phyloP scores from a whole-genome alignment of 352 stramenopile genomes.

The Pythium insidiosum region DNA sequence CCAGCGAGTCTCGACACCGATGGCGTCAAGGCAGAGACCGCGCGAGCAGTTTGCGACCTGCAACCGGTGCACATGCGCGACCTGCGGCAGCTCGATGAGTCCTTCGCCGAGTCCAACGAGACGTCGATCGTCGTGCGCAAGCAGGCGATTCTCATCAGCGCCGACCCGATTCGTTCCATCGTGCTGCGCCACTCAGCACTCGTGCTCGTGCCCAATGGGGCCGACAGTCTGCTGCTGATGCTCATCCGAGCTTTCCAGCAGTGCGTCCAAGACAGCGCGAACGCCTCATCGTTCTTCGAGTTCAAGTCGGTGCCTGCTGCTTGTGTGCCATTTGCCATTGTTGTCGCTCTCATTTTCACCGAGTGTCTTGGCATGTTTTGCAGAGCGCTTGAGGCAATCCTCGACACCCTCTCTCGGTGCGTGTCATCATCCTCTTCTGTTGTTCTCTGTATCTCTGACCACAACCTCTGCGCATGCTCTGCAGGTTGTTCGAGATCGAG shows the following conservation, averaged over 20 bases:
- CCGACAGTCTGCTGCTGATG: constrained; percentile 47
- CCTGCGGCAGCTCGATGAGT: constrained; percentile 65
- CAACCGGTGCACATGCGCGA: constrained; percentile 67
- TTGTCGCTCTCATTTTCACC: not conserved
- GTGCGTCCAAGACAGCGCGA: constrained; percentile 28
- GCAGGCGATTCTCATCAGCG: constrained; percentile 73
- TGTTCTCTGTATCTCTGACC: no score
- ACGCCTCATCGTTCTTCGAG: constrained; percentile 66
- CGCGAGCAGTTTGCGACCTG: constrained; percentile 1
- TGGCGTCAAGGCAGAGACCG: no score
- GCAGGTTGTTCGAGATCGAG: constrained; percentile 14
- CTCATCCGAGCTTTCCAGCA: constrained; percentile 54
- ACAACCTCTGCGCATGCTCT: no score
- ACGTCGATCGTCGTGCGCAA: constrained; percentile 68
- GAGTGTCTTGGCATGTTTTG: not conserved
- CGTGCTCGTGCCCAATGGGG: constrained; percentile 31
- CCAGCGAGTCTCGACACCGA: no score
- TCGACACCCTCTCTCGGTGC: constrained; percentile 39
- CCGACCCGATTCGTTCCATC: constrained; percentile 60
- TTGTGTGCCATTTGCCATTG: not conserved
- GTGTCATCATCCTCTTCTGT: no score
- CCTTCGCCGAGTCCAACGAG: constrained; percentile 66
- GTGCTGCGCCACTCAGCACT: constrained; percentile 39
- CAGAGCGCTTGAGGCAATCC: constrained; percentile 21
- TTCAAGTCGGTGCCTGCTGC: constrained; percentile 15